A percentile compares a stretch with the other conserved stretches of the same genome.
phyloP scores from a whole-genome alignment of 2,329 filamentous ascomycete genomes.

The Verticillium zaregamsianum region DNA sequence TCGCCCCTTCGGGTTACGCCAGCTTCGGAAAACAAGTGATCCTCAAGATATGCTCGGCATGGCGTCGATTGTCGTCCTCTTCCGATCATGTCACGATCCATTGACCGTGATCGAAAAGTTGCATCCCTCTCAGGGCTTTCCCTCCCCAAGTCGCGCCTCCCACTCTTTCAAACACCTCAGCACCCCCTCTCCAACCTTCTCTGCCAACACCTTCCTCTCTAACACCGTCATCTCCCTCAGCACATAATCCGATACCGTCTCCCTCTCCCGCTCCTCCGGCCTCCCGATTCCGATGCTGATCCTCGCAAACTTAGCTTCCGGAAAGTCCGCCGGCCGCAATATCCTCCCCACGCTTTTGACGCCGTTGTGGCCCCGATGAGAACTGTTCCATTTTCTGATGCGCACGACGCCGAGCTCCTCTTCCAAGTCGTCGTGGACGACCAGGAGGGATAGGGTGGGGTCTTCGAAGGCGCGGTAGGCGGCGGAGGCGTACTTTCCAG shows the following conservation, averaged over 20 bases:
- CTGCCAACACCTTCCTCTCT: conserved; percentile 48
- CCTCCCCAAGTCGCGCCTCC: conserved; percentile 27
- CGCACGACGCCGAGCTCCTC: conserved; percentile 62
- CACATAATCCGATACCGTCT: conserved; percentile 73
- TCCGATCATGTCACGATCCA: no score
- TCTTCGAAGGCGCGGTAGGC: conserved; percentile 1
- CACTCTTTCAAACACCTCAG: conserved; percentile 44
- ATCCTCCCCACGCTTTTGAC: conserved; percentile 60
- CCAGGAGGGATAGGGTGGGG: conserved; percentile 49
- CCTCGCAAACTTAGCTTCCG: conserved; percentile 43
- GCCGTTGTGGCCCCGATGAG: conserved; percentile 70
- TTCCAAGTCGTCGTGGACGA: conserved; percentile 90
- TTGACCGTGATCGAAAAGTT: no score
- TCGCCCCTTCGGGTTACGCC: no score
- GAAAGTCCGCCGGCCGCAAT: conserved; percentile 38
- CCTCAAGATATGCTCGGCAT: background rate
- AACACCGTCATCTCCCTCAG: conserved; percentile 58
- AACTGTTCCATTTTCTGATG: conserved; percentile 58
- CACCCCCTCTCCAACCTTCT: conserved; percentile 47
- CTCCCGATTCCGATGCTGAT: conserved; percentile 87
- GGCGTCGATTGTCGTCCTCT: background rate
- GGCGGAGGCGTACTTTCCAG: conserved; percentile 62
- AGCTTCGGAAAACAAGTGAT: no score
- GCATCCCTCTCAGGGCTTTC: background rate
- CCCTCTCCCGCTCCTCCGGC: conserved; percentile 62